These are phyloP conservation scores for Sporothrix luriei DNA, from an alignment of 2,329 filamentous ascomycete genomes.

Conservation along the genomic window DNA sequence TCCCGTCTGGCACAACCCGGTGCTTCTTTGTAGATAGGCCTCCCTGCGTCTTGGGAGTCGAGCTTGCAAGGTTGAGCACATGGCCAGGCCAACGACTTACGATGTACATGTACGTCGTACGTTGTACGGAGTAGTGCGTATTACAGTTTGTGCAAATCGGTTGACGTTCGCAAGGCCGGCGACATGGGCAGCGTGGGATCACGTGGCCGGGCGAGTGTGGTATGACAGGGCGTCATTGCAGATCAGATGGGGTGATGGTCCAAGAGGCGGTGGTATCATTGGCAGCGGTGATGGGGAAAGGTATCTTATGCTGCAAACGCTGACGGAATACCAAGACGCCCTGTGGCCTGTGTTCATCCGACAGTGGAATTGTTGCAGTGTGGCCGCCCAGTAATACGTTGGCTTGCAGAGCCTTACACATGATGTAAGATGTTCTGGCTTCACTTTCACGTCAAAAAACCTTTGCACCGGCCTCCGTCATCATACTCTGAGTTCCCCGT, in stretches of 20 bases:
- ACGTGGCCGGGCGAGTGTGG: slow-evolving; percentile 1
- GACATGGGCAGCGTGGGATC: neutral
- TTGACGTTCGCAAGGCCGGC: too few species aligned
- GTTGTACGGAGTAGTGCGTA: too few species aligned
- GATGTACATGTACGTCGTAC: neutral
- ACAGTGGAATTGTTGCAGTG: neutral
- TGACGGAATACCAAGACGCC: too few species aligned
- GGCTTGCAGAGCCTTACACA: neutral
- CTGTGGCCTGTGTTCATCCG: neutral
- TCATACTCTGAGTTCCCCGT: neutral
- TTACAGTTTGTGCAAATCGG: slow-evolving; percentile 7
- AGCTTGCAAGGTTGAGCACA: neutral
- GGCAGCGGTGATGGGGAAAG: neutral
- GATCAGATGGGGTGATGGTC: neutral
- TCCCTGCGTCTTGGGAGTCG: neutral
- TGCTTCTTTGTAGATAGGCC: neutral
- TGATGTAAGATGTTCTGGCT: neutral
- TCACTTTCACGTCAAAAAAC: neutral
- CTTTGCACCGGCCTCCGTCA: neutral
- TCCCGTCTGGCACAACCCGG: slow-evolving; percentile 5
- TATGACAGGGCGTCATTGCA: slow-evolving; percentile 7
- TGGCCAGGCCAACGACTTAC: neutral
- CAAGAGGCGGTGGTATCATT: neutral
- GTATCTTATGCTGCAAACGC: too few species aligned
- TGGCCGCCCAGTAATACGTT: neutral